phyloP scores from a whole-genome alignment of 2,329 filamentous ascomycete genomes.

The Sarocladium brachiariae region DNA sequence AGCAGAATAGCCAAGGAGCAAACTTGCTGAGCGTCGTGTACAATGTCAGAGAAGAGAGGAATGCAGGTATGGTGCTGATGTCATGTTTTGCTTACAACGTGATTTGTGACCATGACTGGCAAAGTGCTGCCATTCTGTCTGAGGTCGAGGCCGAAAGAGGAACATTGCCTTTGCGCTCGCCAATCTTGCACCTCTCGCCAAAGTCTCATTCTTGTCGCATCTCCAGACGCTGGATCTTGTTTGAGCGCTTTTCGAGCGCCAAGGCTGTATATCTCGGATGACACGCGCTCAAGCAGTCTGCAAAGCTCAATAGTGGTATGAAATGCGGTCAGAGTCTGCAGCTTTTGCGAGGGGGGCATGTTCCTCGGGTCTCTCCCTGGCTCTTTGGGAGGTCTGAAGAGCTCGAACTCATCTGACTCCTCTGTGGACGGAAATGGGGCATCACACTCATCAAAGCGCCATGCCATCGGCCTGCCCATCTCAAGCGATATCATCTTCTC shows the following conservation, averaged over 20 bases:
- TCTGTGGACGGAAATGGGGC: not conserved
- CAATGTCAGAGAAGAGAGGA: not conserved
- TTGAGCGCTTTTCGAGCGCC: not conserved
- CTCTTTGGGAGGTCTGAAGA: not conserved
- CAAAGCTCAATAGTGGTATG: conserved; percentile 1
- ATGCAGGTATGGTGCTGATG: not conserved
- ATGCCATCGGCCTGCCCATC: conserved; percentile 4
- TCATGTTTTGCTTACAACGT: not conserved
- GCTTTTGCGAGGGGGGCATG: not conserved
- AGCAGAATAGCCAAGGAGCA: not conserved
- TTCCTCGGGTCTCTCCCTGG: not conserved
- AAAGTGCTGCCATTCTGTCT: not conserved
- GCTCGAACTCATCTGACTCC: conserved; percentile 3
- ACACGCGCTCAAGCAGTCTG: not conserved
- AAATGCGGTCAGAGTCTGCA: not conserved
- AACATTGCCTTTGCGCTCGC: not conserved
- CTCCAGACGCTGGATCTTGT: not conserved
- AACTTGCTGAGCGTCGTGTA: not conserved
- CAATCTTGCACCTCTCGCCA: not conserved
- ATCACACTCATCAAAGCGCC: not conserved
- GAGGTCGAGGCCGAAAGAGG: not conserved
- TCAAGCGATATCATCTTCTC: conserved; percentile 4
- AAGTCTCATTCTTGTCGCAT: conserved; percentile 1
- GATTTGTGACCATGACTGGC: not conserved
- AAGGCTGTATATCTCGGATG: not conserved